Evolutionary conservation across 352 stramenopile species (phyloP).

Genomic region (Stramenopiles sp.): DNA sequence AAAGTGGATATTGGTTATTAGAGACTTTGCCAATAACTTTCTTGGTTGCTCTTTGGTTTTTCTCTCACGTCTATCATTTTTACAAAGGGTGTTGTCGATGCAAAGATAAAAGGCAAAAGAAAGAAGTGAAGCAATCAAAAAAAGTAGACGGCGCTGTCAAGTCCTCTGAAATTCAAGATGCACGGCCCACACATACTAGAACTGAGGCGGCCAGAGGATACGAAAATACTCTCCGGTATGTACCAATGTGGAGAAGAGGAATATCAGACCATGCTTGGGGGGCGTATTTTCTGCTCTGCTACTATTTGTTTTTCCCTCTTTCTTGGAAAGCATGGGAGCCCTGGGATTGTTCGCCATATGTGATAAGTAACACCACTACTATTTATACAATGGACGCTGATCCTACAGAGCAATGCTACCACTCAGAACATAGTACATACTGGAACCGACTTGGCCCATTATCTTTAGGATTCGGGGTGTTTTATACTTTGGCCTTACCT

Average conservation of each 20-base stretch:
- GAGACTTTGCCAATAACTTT: neutral
- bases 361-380: neutral
- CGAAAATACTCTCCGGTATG: neutral
- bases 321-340: neutral
- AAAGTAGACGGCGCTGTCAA: no score
- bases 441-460: neutral
- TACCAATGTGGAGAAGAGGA: neutral
- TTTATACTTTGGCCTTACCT: neutral
- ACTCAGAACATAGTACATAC: neutral
- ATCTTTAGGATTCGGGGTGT: neutral
- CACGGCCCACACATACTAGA: no score
- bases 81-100: neutral
- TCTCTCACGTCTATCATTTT: neutral
- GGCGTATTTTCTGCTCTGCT: neutral
- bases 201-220: no score
- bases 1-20: neutral
- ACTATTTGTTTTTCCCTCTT: neutral
- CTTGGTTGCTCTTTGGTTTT: neutral
- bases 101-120: no score
- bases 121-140: no score
- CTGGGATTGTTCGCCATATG: neutral
- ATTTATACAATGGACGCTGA: neutral
- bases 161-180: no score
- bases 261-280: neutral
- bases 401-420: neutral